phyloP scores from a whole-genome alignment of 257 asterid species.

The Striga asiatica region DNA sequence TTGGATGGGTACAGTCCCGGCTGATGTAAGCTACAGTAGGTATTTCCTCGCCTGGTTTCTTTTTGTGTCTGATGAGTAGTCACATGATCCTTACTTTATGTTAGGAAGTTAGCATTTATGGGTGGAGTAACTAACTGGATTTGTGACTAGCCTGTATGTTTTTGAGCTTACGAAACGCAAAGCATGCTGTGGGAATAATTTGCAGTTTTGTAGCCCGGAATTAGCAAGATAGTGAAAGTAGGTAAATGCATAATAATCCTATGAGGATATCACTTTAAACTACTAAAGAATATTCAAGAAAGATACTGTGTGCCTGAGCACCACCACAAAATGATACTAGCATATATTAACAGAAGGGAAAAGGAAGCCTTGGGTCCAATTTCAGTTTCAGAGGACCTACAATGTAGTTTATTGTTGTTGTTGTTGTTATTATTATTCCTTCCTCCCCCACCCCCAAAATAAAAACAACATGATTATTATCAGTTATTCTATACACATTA shows the following conservation, averaged over 20 bases:
- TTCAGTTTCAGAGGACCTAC: background rate
- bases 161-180: background rate
- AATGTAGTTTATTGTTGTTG: background rate
- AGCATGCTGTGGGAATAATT: background rate
- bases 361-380: background rate
- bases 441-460: background rate
- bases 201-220: background rate
- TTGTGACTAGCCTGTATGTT: background rate
- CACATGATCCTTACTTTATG: background rate
- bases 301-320: background rate
- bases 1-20: slow-evolving; percentile 88
- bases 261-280: background rate
- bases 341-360: background rate
- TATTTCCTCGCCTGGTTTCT: slow-evolving; percentile 24
- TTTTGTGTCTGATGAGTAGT: slow-evolving; percentile 10
- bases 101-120: background rate
- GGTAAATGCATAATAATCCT: background rate
- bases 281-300: background rate
- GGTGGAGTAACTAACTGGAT: background rate
- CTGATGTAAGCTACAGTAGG: slow-evolving; percentile 75
- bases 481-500: background rate
- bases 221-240: background rate
- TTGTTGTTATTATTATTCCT: background rate
- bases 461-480: background rate
- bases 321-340: background rate